A percentile compares a stretch with the other conserved stretches of the same genome.
Conservation (phyloP, 805 yeast species). For the Candida broadrunensis region DNA sequence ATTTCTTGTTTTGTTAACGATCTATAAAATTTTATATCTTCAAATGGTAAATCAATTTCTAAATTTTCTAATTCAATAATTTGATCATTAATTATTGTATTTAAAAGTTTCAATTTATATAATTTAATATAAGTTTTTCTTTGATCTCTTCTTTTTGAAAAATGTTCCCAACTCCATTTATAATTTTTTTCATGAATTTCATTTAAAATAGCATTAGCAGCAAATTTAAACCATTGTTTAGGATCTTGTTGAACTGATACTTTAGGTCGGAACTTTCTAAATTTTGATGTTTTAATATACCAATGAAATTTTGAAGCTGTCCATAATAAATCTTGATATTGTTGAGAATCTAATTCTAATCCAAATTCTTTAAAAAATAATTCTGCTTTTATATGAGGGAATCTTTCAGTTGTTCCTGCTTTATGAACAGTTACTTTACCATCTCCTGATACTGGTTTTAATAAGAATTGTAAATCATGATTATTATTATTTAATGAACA, state of each 20-base stretch:
- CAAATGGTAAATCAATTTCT: constrained; percentile 62
- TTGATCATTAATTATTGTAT: constrained; percentile 23
- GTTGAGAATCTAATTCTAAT: constrained; percentile 78
- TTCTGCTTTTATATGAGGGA: constrained; percentile 71
- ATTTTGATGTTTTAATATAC: constrained; percentile 72
- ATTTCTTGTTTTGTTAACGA: constrained; percentile 70
- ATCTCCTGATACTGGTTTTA: constrained; percentile 85
- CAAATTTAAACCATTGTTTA: constrained; percentile 75
- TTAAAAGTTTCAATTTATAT: constrained; percentile 62
- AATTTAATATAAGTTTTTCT: constrained; percentile 62
- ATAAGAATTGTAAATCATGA: constrained; percentile 45
- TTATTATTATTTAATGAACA: constrained; percentile 3
- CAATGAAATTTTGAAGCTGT: constrained; percentile 80
- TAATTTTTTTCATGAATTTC: constrained; percentile 81
- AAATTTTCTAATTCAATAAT: constrained; percentile 44
- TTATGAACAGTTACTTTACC: constrained; percentile 84
- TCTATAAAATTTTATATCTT: constrained; percentile 83
- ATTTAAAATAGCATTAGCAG: constrained; percentile 68
- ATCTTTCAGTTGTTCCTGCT: constrained; percentile 61
- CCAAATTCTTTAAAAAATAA: constrained; percentile 86
- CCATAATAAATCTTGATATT: constrained; percentile 77
- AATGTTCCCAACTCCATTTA: constrained; percentile 86
- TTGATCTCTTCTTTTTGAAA: constrained; percentile 68
- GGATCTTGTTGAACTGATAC: constrained; percentile 59
- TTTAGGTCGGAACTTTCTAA: constrained; percentile 67